phyloP scores from a whole-genome alignment of 2,329 filamentous ascomycete genomes.

The Scleromitrula shiraiana region DNA sequence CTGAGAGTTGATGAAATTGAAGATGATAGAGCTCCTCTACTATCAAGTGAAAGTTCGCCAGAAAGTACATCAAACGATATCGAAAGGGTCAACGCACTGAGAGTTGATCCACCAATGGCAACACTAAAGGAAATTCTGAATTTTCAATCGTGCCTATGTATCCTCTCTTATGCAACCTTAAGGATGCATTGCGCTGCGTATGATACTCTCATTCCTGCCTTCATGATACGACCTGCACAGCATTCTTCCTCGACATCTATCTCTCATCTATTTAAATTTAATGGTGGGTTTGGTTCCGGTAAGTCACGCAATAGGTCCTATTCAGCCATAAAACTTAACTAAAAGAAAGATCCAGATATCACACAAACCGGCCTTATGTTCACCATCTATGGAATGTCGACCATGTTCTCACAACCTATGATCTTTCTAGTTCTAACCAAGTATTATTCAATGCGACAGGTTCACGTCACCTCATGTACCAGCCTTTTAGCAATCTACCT shows the following conservation, averaged over 20 bases:
- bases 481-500: not conserved
- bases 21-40: not conserved
- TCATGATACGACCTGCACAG: not conserved
- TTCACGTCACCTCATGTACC: not conserved
- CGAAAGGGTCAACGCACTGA: not conserved
- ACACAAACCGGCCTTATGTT: conserved; percentile 3
- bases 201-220: not conserved
- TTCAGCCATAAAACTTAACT: not conserved
- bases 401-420: not conserved
- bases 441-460: not conserved
- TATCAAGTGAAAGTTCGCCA: not conserved
- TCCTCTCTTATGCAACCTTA: not conserved
- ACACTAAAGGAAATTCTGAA: not conserved
- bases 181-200: not conserved
- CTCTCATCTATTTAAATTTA: not conserved
- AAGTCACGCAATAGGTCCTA: not conserved
- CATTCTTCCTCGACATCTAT: not conserved
- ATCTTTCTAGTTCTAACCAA: not conserved
- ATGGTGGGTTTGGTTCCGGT: conserved; percentile 1
- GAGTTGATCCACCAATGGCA: not conserved
- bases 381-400: not conserved
- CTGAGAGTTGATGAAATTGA: not conserved
- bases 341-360: not conserved
- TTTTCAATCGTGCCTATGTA: not conserved
- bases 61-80: not conserved